Evolutionary conservation across 2,329 filamentous ascomycete genomes (phyloP).

Genomic region (Aspergillus sp.): DNA sequence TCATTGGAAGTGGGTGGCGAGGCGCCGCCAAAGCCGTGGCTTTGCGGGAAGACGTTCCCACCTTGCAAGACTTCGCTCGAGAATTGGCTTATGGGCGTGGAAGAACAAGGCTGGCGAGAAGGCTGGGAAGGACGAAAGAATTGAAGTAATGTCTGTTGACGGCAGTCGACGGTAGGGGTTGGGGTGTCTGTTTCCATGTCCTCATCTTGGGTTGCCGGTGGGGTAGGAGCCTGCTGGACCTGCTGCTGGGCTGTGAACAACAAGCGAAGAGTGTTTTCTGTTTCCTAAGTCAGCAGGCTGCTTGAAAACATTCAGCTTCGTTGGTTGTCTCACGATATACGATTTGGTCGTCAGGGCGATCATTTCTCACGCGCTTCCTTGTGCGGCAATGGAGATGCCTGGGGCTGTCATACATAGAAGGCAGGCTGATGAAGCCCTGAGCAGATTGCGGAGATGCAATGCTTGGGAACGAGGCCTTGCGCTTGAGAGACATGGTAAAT

Average conservation of each 20-base stretch:
- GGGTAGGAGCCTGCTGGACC: constrained; percentile 20
- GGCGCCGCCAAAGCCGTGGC: constrained; percentile 17
- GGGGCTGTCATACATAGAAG: constrained; percentile 33
- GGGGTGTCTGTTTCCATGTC: constrained; percentile 26
- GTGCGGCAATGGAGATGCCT: constrained; percentile 57
- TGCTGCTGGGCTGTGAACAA: constrained; percentile 41
- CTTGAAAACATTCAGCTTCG: background rate
- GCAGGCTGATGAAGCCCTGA: constrained; percentile 21
- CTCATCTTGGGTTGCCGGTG: constrained; percentile 21
- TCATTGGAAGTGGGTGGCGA: constrained; percentile 17
- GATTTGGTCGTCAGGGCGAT: constrained; percentile 55
- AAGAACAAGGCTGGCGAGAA: constrained; percentile 17
- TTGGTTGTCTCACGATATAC: constrained; percentile 52
- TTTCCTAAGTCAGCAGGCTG: constrained; percentile 17
- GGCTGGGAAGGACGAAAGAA: constrained; percentile 38
- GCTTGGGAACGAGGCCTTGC: constrained; percentile 56
- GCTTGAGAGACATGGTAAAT: constrained; percentile 55
- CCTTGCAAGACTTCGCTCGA: constrained; percentile 19
- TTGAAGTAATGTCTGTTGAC: constrained; percentile 40
- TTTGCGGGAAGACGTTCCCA: constrained; percentile 20
- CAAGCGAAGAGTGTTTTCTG: constrained; percentile 45
- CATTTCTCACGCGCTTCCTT: constrained; percentile 58
- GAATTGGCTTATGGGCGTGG: constrained; percentile 16
- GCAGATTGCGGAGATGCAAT: constrained; percentile 40
- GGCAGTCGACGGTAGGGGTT: constrained; percentile 34